Base-by-base conservation (phyloP, 2,329 filamentous ascomycete species). In the Penicillium decumbens region DNA sequence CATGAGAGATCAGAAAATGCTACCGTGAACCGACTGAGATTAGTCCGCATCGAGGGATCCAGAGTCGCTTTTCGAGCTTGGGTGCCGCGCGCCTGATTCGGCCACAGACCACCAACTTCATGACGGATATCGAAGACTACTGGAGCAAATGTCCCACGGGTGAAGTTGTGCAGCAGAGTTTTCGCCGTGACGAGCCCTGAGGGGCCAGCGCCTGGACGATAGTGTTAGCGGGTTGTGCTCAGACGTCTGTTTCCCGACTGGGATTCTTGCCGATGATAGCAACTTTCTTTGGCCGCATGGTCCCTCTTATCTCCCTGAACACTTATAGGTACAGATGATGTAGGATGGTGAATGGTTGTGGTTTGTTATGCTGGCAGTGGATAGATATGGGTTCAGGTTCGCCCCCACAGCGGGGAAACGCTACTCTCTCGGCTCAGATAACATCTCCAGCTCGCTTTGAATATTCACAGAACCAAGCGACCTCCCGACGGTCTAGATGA, bases 91-190 rank as follows among this genome's bases (percentile, higher is more conserved):
- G 45, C n/a, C 15, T 33, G 24, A 23, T n/a, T 71, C 3, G 85
- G 84, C 89, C 89, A 95, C n/a, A 93, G 79, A 0, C 89, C 89
- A 9, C 88, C 89, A 13, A 92, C 77, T 33, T 80, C 77, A 29
- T 76, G 63, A 41, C 83, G 78, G 13, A 78, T 72, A 42, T 95
- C 89, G 60, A 86, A 88, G 23, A 95, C 67, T 3, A 81, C 85
- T 41, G 92, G 84, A 4, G 76, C 72, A 70, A 88, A 91, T 5
- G 75, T 72, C 20, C 62, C 66, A 2, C 69, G 66, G 0, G 79
- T 74, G 28, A 74, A 74, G 62, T 82, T 76, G 69, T 83, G 76
- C 53, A 89, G 75, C 25, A 93, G 75, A 0, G 84, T 86, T 71
- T 92, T 93, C 58, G 84, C 84, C 8, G 83, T 82, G 13, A 84